Base-by-base conservation (phyloP, 257 asterid species). In the Fraxinus quadrangulata region DNA sequence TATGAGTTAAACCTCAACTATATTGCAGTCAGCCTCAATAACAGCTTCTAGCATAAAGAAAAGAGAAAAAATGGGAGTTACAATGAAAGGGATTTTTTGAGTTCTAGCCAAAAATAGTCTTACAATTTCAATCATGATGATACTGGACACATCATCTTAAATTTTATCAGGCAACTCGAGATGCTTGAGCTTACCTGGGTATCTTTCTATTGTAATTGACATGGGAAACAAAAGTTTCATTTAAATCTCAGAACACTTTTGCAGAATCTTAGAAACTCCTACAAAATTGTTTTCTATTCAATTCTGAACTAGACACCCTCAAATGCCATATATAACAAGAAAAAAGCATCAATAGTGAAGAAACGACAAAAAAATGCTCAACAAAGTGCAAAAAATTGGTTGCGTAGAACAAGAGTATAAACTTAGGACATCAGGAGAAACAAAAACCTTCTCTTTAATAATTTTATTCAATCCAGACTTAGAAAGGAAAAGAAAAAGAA, bases 401-500 rank as follows among this genome's bases (percentile, higher is more conserved):
- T 42, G 21, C 3, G 2, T 80, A 4, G 26, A 65, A 71, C 36
- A 31, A 30, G 8, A 49, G 67, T 61, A 72, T 39, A 72, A 65
- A 76, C 37, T 24, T 45, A 75, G 80, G 81, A 45, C 65, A 75
- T 73, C 28, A 30, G 74, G 76, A 59, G 36, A 86, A 85, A 68
- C 75, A 67, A 72, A 42, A 45, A 71, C 17, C 67, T 67, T 68
- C 65, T 75, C 81, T 75, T 54, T 47, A 72, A 74, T 63, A 74
- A 78, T 69, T 74, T 11, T 59, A 61, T 78, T 73, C 81, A 78
- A 80, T 71, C 79, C 81, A 77, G 72, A 78, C 39, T 65, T 72
- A 73, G 69, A 34, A 47, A 75, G 76, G 75, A 85, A 77, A 77
- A n/a, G 75, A 85, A 77, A 26, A 26, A 82, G 81, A 80, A 81